Conservation (phyloP, 768 basidiomycete species). For the Russula ochroleuca region DNA sequence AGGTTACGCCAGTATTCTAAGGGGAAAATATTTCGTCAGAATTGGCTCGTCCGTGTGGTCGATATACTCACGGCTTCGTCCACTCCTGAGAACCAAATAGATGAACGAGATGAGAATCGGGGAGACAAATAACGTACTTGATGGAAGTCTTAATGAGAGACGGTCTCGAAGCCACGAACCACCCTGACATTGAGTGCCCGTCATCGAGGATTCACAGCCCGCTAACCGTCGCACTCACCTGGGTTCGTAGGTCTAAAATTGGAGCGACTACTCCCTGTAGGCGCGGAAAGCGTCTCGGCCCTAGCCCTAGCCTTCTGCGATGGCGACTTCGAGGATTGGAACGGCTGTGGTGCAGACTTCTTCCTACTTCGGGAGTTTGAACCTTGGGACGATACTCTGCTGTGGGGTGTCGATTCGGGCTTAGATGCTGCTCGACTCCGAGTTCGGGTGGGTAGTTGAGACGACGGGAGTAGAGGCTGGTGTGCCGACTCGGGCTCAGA, state of each 20-base stretch:
- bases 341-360: not conserved
- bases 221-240: not conserved
- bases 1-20: slow-evolving; percentile 16
- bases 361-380: no score
- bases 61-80: slow-evolving; percentile 1
- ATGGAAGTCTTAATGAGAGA: slow-evolving; percentile 8
- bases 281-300: not conserved
- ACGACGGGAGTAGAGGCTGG: no score
- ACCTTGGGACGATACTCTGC: no score
- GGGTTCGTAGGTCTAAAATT: not conserved
- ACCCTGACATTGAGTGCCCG: not conserved
- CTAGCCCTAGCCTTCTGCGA: not conserved
- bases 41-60: no score
- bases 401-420: no score
- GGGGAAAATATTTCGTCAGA: not conserved
- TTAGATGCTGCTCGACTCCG: no score
- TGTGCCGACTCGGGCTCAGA: no score
- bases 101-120: not conserved
- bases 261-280: no score
- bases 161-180: slow-evolving; percentile 1
- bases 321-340: not conserved
- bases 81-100: not conserved
- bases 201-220: not conserved
- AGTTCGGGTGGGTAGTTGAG: no score
- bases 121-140: not conserved